phyloP scores from a whole-genome alignment of 176 grass and related monocot genomes.

The Saccharum spontaneum region DNA sequence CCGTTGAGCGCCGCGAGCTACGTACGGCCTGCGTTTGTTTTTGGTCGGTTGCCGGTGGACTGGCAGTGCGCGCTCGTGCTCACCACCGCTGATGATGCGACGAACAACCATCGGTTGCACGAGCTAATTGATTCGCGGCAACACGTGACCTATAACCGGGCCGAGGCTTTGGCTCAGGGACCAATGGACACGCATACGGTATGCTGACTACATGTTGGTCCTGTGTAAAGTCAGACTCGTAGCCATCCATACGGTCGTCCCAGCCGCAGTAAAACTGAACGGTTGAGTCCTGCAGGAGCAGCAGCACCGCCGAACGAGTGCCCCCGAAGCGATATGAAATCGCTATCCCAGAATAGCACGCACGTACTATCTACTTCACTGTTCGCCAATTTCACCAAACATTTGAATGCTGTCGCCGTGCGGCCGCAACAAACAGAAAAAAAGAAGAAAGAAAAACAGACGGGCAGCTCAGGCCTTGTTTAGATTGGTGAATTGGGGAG shows the following conservation, averaged over 20 bases:
- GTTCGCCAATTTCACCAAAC: not conserved
- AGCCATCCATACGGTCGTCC: too few species aligned
- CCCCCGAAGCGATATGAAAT: not conserved
- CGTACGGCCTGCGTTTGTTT: not conserved
- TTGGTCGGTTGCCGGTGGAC: not conserved
- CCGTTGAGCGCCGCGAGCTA: not conserved
- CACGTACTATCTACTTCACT: not conserved
- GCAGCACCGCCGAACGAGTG: not conserved
- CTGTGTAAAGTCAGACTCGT: not conserved
- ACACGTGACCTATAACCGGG: not conserved
- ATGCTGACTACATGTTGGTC: not conserved
- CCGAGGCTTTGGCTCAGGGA: not conserved
- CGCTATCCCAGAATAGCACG: not conserved
- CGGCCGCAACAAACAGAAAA: not conserved
- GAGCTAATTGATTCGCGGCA: too few species aligned
- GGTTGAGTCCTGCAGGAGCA: not conserved
- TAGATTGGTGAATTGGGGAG: too few species aligned
- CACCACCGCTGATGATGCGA: not conserved
- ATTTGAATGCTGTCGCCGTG: not conserved
- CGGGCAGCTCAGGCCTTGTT: not conserved
- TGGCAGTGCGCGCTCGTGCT: not conserved
- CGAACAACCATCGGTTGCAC: not conserved
- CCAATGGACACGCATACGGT: not conserved
- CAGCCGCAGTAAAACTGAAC: not conserved
- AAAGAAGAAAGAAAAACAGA: too few species aligned